Base-by-base conservation (phyloP, 2,329 filamentous ascomycete species). In the Penicillium expansum region DNA sequence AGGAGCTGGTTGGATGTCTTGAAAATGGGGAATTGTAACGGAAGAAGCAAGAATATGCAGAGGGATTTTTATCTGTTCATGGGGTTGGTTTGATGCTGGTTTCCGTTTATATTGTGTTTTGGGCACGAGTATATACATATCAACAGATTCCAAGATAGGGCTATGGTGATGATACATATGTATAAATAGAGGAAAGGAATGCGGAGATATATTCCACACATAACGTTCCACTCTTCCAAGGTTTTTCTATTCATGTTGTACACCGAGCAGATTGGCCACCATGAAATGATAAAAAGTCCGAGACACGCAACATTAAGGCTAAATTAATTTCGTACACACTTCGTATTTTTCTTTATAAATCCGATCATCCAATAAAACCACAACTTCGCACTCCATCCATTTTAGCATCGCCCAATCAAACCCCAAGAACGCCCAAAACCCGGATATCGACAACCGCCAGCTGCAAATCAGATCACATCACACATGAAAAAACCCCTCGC, bases 391-490 rank as follows among this genome's bases (percentile, higher is more conserved):
- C 18, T 32, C 42, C 42, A 22, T 32, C 18, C 8, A 7, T 22
- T 16, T 22, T 32, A 6, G 13, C n/a, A 13, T 47, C 8, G 27
- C 18, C 37, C 48, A 42, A 52, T 24, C n/a, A 52, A 38, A 29
- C 14, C n/a, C 50, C 5, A 27, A 30, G 16, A 22, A 3, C 18
- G 10, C 11, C 22, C 22, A n/a, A n/a, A 32, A 51, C 38, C 11
- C 6, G 5, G n/a, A 20, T 2, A 37, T 38, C 33, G 8, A 49
- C n/a, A 49, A 20, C 45, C 20, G 32, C 30, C 27, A n/a, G 27
- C 49, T 45, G 49, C 32, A 47, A 43, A 47, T n/a, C 30, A 24
- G 2, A 52, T 52, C 50, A 47, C 50, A 52, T 37, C 50, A 52
- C 50, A 52, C 14, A 14, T 13, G 7, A 16, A 33, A 37, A 2